Evolutionary conservation across 495 filamentous ascomycete genomes (phyloP).

Genomic region (Annulohypoxylon stygium): DNA sequence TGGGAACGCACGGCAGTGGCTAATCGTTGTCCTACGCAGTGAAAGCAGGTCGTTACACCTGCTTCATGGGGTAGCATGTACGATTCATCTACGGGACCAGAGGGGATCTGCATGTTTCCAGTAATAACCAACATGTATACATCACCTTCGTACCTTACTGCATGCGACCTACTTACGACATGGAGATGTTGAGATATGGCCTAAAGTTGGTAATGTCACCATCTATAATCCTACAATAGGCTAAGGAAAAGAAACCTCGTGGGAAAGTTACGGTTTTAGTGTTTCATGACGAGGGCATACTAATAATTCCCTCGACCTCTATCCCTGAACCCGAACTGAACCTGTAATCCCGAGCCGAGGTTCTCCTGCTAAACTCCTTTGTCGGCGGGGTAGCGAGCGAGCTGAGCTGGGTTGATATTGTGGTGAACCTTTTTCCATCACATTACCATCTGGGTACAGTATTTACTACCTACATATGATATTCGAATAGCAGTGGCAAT

Average conservation of each 20-base stretch:
- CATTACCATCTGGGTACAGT: neutral
- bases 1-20: constrained; percentile 34
- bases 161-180: constrained; percentile 20
- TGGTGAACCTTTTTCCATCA: neutral
- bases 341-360: constrained; percentile 13
- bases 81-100: constrained; percentile 27
- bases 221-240: constrained; percentile 24
- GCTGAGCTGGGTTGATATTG: neutral
- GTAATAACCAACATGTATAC: constrained; percentile 17
- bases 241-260: constrained; percentile 18
- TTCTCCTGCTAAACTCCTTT: neutral
- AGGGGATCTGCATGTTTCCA: constrained; percentile 28
- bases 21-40: constrained; percentile 44
- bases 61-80: constrained; percentile 46
- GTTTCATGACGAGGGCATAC: constrained; percentile 9
- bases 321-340: neutral
- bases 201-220: constrained; percentile 27
- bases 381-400: neutral
- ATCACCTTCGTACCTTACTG: constrained; percentile 19
- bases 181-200: constrained; percentile 13
- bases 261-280: constrained; percentile 1
- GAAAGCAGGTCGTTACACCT: constrained; percentile 44
- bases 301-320: constrained; percentile 4
- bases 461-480: neutral
- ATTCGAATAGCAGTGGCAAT: neutral